Base-by-base conservation (phyloP, 768 basidiomycete species). In the Trametes meyenii region DNA sequence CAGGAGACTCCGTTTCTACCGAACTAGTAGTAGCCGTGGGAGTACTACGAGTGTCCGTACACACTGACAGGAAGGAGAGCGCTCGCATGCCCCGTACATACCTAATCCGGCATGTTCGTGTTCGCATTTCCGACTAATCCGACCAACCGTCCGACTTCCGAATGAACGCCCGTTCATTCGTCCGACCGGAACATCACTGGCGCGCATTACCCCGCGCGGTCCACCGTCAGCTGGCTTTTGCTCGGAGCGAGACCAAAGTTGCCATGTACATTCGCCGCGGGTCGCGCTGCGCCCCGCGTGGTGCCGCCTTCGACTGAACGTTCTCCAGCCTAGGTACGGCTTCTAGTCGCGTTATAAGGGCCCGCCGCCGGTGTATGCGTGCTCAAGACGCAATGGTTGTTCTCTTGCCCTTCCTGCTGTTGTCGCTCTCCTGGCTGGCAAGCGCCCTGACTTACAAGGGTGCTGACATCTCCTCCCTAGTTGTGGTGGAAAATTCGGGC, bases 391-490 rank as follows among this genome's bases (percentile, higher is more conserved):
- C 3, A 40, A 65, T 65, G 64, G 10, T 61, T 43, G 50, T 46
- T 40, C 35, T 61, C 23, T 23, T 58, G 10, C 64, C 60, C 14
- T n/a, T 61, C 46, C 45, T 65, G 38, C 52, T 65, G 21, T 50
- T 65, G 50, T 58, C 56, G n/a, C 40, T 61, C 48, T 55, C 60
- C 2, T 61, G 64, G 50, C 42, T 58, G 1, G 40, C 64, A 14
- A 49, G 50, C 51, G 67, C 67, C 6, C 58, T 85, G 52, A 76
- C 74, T 13, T 85, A 79, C 70, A 78, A 76, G 38, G 84, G 81
- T 39, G 84, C 84, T 13, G 85, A 86, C 68, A 80, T 85, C 64
- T 83, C 83, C 24, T 84, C 83, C 2, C 68, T 87, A 21, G 67
- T 76, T 40, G 78, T 83, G 55, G 77, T 85, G 7, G 85, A 87